phyloP scores from a whole-genome alignment of 2,329 filamentous ascomycete species.

The Raffaelea deltoideospora region DNA sequence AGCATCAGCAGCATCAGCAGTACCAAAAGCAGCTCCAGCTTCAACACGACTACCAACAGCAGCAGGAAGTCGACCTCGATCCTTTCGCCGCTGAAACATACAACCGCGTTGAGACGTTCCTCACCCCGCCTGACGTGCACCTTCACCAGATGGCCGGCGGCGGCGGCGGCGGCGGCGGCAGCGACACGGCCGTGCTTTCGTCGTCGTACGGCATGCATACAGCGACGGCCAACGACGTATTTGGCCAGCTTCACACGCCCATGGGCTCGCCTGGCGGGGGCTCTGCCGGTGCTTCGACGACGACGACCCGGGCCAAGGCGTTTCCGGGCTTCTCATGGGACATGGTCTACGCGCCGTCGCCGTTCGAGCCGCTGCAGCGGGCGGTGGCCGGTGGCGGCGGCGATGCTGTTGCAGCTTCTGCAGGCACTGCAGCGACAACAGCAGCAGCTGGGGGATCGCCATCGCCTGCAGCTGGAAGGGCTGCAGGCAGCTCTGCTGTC shows the following conservation, averaged over 20 bases:
- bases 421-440: not conserved
- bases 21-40: not conserved
- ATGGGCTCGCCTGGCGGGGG: slow-evolving; percentile 13
- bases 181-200: slow-evolving; percentile 10
- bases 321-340: slow-evolving; percentile 34
- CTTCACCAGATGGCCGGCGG: not conserved
- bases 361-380: not conserved
- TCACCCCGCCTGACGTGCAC: slow-evolving; percentile 25
- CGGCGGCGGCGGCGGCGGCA: slow-evolving; percentile 12
- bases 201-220: slow-evolving; percentile 42
- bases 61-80: slow-evolving; percentile 6
- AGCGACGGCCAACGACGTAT: slow-evolving; percentile 33
- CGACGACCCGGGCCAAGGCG: slow-evolving; percentile 13
- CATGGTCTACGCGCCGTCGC: slow-evolving; percentile 2
- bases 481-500: too few species aligned
- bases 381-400: not conserved
- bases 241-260: slow-evolving; percentile 23
- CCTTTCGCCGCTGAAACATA: slow-evolving; percentile 24
- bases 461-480: too few species aligned
- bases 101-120: slow-evolving; percentile 32
- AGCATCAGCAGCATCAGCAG: not conserved
- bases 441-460: too few species aligned
- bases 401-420: not conserved
- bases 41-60: too few species aligned
- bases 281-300: not conserved